These are phyloP conservation scores for Kuraishia ogatae DNA, from an alignment of 805 yeast species.

Conservation along the genomic window DNA sequence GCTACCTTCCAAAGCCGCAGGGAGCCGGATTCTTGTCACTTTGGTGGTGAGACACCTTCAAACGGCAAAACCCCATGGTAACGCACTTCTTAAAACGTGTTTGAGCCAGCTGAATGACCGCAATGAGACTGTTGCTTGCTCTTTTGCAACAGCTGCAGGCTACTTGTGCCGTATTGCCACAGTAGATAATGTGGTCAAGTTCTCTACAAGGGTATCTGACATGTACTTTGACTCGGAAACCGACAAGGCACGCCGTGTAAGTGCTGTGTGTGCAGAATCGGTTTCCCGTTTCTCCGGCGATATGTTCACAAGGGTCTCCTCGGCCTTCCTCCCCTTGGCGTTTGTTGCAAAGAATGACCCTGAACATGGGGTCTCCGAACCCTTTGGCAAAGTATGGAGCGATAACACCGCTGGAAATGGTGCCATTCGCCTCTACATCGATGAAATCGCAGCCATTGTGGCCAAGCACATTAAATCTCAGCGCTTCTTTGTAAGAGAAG, in stretches of 20 bases:
- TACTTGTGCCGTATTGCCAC: constrained; percentile 60
- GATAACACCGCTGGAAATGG: constrained; percentile 65
- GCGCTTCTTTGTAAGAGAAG: constrained; percentile 56
- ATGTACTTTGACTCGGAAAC: constrained; percentile 54
- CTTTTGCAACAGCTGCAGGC: constrained; percentile 78
- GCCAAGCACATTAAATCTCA: constrained; percentile 43
- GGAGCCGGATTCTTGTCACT: constrained; percentile 62
- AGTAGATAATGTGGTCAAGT: constrained; percentile 39
- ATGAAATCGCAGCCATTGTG: constrained; percentile 55
- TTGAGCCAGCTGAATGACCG: constrained; percentile 54
- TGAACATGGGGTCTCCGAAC: constrained; percentile 30
- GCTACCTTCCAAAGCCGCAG: constrained; percentile 83
- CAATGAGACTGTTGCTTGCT: constrained; percentile 61
- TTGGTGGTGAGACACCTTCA: constrained; percentile 48
- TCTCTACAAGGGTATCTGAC: constrained; percentile 38
- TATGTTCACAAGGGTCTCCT: constrained; percentile 49
- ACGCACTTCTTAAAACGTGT: constrained; percentile 51
- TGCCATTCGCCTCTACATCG: constrained; percentile 58
- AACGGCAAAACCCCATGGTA: constrained; percentile 43
- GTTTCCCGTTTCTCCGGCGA: constrained; percentile 64
- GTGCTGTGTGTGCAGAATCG: constrained; percentile 57
- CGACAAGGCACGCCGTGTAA: constrained; percentile 36
- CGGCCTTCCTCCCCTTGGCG: constrained; percentile 67
- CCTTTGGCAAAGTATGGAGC: constrained; percentile 64
- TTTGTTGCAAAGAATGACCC: constrained; percentile 71